A percentile compares a stretch with the other conserved stretches of the same genome.
phyloP scores from a whole-genome alignment of 192 early-diverging fungal species.

The Cladochytrium replicatum region DNA sequence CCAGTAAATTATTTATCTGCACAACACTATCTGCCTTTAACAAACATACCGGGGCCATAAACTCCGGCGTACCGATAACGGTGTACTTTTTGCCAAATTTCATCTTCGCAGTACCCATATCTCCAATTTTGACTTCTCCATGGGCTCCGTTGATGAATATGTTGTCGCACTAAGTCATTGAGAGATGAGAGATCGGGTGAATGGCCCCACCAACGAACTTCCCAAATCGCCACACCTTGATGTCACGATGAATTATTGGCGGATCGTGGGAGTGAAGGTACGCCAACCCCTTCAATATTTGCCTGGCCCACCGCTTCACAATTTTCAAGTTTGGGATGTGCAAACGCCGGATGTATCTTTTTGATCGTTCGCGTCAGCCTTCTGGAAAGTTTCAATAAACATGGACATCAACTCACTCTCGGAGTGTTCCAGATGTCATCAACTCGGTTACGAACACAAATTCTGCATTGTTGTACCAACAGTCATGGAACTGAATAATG shows the following conservation, averaged over 20 bases:
- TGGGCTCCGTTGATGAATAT: constrained; percentile 80
- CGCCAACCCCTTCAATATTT: constrained; percentile 66
- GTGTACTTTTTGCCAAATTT: constrained; percentile 77
- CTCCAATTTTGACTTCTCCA: constrained; percentile 76
- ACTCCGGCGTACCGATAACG: constrained; percentile 74
- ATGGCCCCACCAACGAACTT: neutral
- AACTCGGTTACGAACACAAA: constrained; percentile 76
- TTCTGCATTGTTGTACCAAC: constrained; percentile 64
- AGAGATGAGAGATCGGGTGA: neutral
- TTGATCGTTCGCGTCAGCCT: neutral
- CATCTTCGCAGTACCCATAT: constrained; percentile 81
- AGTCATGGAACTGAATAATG: constrained; percentile 71
- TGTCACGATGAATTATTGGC: constrained; percentile 73
- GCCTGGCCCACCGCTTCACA: constrained; percentile 70
- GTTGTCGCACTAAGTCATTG: constrained; percentile 51
- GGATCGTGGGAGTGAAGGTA: constrained; percentile 70
- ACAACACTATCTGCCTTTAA: neutral
- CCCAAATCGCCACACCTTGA: constrained; percentile 34
- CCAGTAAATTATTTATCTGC: neutral
- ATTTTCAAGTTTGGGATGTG: constrained; percentile 63
- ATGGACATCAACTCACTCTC: constrained; percentile 42
- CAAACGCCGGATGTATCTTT: constrained; percentile 58
- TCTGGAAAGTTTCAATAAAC: constrained; percentile 4
- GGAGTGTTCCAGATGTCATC: constrained; percentile 75
- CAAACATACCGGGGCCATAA: constrained; percentile 57